Evolutionary conservation across 2,329 filamentous ascomycete species (phyloP).

Genomic region (Fusarium subtropicale): DNA sequence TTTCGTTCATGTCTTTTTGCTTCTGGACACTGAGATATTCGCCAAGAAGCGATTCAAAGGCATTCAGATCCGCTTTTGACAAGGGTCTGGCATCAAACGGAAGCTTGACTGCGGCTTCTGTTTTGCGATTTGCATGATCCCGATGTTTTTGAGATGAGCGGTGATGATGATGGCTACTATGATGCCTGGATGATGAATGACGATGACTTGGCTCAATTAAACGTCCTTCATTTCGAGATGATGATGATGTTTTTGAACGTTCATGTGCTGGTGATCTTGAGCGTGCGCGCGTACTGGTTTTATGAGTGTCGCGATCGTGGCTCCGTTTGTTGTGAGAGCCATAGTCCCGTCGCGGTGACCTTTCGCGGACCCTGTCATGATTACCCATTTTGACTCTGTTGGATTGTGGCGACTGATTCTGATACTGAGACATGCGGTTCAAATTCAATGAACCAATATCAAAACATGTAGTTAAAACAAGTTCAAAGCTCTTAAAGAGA

Average conservation of each 20-base stretch:
- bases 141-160: constrained; percentile 45
- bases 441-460: neutral
- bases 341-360: constrained; percentile 42
- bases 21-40: constrained; percentile 93
- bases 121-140: constrained; percentile 29
- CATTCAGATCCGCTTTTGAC: constrained; percentile 73
- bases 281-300: constrained; percentile 37
- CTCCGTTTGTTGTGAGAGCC: constrained; percentile 34
- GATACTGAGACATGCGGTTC: neutral
- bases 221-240: constrained; percentile 28
- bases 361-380: constrained; percentile 26
- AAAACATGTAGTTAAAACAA: constrained; percentile 8
- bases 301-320: constrained; percentile 29
- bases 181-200: constrained; percentile 33
- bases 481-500: constrained; percentile 21
- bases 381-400: constrained; percentile 30
- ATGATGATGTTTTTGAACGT: constrained; percentile 29
- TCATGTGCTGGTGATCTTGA: constrained; percentile 42
- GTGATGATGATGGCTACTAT: constrained; percentile 15
- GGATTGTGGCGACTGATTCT: neutral
- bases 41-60: constrained; percentile 79
- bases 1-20: constrained; percentile 72
- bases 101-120: constrained; percentile 53
- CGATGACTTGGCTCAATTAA: constrained; percentile 32
- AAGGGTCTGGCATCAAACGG: constrained; percentile 76